Evolutionary conservation across 2,329 filamentous ascomycete species (phyloP).

Genomic region (Calonectria ilicicola): DNA sequence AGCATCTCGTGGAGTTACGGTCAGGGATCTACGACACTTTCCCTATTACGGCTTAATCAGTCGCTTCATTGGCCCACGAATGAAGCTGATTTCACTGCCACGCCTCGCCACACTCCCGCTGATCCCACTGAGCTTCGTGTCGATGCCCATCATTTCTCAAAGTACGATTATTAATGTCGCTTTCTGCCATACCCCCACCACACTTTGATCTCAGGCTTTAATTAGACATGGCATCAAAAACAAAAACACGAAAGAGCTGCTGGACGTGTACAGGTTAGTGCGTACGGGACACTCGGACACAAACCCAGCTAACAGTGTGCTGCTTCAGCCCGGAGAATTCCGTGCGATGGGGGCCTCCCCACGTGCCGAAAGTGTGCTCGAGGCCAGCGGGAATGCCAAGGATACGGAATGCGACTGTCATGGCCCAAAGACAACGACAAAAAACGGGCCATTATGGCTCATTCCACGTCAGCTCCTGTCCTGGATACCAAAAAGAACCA

Average conservation of each 20-base stretch:
- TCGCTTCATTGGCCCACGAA: neutral
- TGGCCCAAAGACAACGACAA: constrained; percentile 29
- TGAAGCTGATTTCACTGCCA: neutral
- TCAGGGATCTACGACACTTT: neutral
- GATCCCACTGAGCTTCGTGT: neutral
- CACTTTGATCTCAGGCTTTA: neutral
- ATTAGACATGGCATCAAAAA: neutral
- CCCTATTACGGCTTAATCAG: neutral
- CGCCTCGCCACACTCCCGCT: neutral
- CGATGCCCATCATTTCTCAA: neutral
- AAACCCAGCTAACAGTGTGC: neutral
- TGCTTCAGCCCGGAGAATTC: constrained; percentile 29
- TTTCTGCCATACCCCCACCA: neutral
- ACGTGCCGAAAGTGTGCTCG: constrained; percentile 25
- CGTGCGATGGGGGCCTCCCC: constrained; percentile 30
- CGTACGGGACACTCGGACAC: neutral
- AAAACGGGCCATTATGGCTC: constrained; percentile 22
- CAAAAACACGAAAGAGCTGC: constrained; percentile 30
- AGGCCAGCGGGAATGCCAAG: constrained; percentile 14
- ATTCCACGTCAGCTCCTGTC: neutral
- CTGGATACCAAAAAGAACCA: neutral
- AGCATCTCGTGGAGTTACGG: neutral
- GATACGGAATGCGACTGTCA: constrained; percentile 31
- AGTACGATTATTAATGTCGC: neutral
- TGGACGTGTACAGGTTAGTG: constrained; percentile 36